Evolutionary conservation across 148 eudicot species (phyloP), one percentile per base, ranked within the genome.

Genomic region (Cornus kousa): DNA sequence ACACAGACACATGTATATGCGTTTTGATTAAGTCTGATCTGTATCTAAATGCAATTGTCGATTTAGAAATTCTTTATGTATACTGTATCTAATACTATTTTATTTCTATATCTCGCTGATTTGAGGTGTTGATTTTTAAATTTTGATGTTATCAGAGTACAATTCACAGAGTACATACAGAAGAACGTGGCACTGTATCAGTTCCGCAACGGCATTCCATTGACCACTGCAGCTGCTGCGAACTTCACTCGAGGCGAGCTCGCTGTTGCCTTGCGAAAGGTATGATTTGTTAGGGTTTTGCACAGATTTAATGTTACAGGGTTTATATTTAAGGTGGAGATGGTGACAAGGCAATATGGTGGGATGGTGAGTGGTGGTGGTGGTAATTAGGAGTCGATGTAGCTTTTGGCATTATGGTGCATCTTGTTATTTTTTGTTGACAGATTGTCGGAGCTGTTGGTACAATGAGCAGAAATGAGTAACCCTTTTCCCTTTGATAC

Each of bases 161-260:
- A 94, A 73, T 94, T 94, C 65, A 94, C 98, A 31, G 98, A 94
- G 88, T 89, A 80, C 55, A 78, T 92, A n/a, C 93, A 90, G 83
- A 92, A 90, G 90, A 92, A 92, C 75, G 92, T 92, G 17, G 72
- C 93, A 5, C 78, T 92, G 86, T 92, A 92, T 66, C 97, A 92
- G 84, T 92, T 87, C 33, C 87, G 94, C n/a, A 94, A 94, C 79
- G 90, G 91, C 14, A 94, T 92, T 24, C 97, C 98, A 64, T 85
- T 94, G 91, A 89, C 98, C 0, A 92, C 98, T 74, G 79, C 92
- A 22, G 98, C 98, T 28, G 80, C 97, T 75, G 97, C 98, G 48
- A 94, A 94, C 82, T 94, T 92, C 87, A 92, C 93, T 28, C 89
- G 98, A 5, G 97, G 97, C 5, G 97, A 94, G 80, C 97, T 94